These are phyloP conservation scores for Macroventuria anomochaeta DNA, from an alignment of 2,329 filamentous ascomycete genomes.

Conservation along the genomic window DNA sequence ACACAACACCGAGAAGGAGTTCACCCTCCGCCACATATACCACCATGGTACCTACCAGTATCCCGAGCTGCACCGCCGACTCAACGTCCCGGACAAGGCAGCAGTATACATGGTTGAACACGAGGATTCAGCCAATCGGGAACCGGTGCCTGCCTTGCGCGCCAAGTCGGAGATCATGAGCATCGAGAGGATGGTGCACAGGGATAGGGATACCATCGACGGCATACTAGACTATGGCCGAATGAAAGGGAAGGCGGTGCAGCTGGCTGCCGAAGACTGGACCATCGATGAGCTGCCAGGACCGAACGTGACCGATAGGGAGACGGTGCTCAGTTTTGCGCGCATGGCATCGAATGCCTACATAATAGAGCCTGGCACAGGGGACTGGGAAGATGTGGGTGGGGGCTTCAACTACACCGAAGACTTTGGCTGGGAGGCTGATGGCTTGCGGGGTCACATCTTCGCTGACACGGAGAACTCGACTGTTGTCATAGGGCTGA, in stretches of 20 bases:
- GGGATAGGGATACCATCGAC: constrained; percentile 77
- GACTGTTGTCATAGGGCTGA: constrained; percentile 89
- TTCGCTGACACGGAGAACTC: constrained; percentile 86
- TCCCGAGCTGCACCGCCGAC: constrained; percentile 76
- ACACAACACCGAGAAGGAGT: constrained; percentile 35
- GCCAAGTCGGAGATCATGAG: constrained; percentile 67
- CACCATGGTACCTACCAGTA: constrained; percentile 85
- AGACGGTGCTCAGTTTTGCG: constrained; percentile 82
- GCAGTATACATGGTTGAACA: constrained; percentile 69
- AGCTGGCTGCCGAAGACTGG: constrained; percentile 79
- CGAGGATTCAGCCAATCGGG: constrained; percentile 52
- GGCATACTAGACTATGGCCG: constrained; percentile 77
- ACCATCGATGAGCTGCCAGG: constrained; percentile 77
- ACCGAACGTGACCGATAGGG: constrained; percentile 84
- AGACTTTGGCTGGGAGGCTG: constrained; percentile 90
- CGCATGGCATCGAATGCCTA: constrained; percentile 92
- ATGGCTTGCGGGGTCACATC: constrained; percentile 90
- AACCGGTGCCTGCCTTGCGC: constrained; percentile 55
- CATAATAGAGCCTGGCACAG: constrained; percentile 71
- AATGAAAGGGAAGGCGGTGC: constrained; percentile 69
- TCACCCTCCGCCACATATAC: constrained; percentile 80
- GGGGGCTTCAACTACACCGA: constrained; percentile 81
- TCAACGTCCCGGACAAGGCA: constrained; percentile 71
- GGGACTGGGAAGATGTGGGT: constrained; percentile 77
- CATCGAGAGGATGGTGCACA: constrained; percentile 83